A percentile compares a stretch with the other conserved stretches of the same genome.
Conservation (phyloP, 441 rosid species). For the Corymbia calophylla region DNA sequence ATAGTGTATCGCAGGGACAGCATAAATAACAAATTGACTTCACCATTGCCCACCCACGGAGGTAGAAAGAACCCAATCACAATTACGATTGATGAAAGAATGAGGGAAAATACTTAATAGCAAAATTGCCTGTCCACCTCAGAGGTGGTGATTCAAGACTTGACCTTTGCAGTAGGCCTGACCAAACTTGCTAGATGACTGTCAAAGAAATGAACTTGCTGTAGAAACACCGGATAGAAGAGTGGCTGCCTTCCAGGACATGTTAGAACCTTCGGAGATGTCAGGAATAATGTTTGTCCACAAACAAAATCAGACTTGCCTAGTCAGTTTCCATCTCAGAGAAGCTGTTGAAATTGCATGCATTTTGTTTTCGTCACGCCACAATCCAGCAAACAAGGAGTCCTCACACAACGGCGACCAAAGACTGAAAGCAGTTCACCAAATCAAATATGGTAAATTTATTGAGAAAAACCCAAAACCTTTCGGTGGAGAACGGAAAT, state of each 20-base stretch:
- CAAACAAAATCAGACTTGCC: not conserved
- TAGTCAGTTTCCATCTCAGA: not conserved
- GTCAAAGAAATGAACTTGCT: not conserved
- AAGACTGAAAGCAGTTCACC: not conserved
- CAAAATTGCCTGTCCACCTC: not conserved
- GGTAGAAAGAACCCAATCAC: not conserved
- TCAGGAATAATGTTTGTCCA: not conserved
- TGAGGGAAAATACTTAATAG: not conserved
- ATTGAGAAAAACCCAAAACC: not conserved
- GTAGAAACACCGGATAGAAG: not conserved
- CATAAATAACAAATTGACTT: not conserved
- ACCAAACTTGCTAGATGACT: not conserved
- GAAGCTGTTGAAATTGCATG: not conserved
- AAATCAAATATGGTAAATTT: not conserved
- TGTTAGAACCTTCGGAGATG: not conserved
- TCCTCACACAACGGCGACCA: not conserved
- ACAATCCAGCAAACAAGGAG: not conserved
- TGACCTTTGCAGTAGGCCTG: not conserved
- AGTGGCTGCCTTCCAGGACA: not conserved
- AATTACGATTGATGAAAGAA: not conserved
- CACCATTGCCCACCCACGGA: not conserved
- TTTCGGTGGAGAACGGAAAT: not conserved
- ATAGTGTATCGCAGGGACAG: not conserved
- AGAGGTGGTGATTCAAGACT: not conserved
- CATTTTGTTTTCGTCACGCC: not conserved